Evolutionary conservation across 1,284 basidiomycete species (phyloP).

Genomic region (Coniferiporia sulphurascens): DNA sequence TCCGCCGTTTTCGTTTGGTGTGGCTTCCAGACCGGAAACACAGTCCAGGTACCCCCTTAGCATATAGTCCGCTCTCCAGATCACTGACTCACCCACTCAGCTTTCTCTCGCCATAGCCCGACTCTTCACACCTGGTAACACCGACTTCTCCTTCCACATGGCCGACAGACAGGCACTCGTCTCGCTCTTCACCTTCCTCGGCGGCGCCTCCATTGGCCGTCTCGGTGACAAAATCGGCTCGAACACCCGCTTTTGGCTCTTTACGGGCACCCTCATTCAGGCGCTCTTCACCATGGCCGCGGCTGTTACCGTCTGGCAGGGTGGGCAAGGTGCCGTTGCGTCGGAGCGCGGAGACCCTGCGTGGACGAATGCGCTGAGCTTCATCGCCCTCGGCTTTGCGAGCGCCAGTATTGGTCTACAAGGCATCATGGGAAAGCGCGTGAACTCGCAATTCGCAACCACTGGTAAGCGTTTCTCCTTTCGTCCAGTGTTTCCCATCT

Average conservation of each 20-base stretch:
- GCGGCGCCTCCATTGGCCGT: constrained; percentile 69
- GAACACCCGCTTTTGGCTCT: constrained; percentile 72
- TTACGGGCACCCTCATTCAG: constrained; percentile 66
- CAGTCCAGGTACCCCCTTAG: constrained; percentile 44
- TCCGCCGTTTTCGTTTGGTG: constrained; percentile 83
- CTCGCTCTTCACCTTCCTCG: constrained; percentile 69
- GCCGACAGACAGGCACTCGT: constrained; percentile 79
- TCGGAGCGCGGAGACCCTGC: constrained; percentile 52
- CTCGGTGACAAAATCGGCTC: constrained; percentile 67
- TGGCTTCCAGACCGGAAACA: constrained; percentile 81
- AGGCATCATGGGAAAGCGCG: constrained; percentile 78
- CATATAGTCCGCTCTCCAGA: constrained; percentile 3
- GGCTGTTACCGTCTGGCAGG: constrained; percentile 63
- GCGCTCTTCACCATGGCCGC: constrained; percentile 69
- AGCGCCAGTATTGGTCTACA: constrained; percentile 75
- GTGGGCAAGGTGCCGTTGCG: constrained; percentile 52
- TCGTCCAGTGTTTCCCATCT: constrained; percentile 22
- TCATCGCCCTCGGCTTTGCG: constrained; percentile 69
- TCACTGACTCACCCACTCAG: constrained; percentile 34
- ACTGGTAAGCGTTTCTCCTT: constrained; percentile 46
- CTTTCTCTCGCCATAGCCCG: constrained; percentile 58
- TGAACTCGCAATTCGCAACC: constrained; percentile 77
- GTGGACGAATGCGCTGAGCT: constrained; percentile 65
- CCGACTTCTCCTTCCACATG: constrained; percentile 60
- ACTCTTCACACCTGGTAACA: constrained; percentile 47